Evolutionary conservation across 176 grass and related monocot species (phyloP).

Genomic region (Calamus simplicifolius): DNA sequence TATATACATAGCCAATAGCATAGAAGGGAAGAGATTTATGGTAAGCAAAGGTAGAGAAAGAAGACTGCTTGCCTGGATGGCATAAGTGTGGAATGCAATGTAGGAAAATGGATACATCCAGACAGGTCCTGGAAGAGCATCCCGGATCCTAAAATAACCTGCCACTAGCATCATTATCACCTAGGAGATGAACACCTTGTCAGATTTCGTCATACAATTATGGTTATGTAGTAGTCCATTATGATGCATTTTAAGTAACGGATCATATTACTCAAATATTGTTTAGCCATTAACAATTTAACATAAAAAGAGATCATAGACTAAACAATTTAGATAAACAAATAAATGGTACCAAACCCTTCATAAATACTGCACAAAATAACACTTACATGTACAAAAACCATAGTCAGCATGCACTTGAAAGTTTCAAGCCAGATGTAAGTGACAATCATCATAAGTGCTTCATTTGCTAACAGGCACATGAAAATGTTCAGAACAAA

Average conservation of each 20-base stretch:
- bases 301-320: too few relatives aligned
- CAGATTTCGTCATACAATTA: not conserved
- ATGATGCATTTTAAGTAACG: too few relatives aligned
- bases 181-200: constrained; percentile 14
- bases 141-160: constrained; percentile 70
- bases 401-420: constrained; percentile 55
- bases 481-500: constrained; percentile 70
- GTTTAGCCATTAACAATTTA: too few relatives aligned
- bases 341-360: too few relatives aligned
- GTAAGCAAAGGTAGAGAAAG: not conserved
- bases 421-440: constrained; percentile 73
- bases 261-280: too few relatives aligned
- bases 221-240: not conserved
- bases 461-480: constrained; percentile 83
- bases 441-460: constrained; percentile 66
- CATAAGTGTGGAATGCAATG: constrained; percentile 65
- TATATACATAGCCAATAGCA: too few relatives aligned
- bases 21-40: not conserved
- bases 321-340: too few relatives aligned
- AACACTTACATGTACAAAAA: constrained; percentile 71
- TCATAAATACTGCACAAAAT: not conserved
- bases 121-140: constrained; percentile 38
- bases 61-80: constrained; percentile 44
- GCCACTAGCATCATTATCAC: constrained; percentile 87
- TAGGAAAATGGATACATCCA: constrained; percentile 82